phyloP scores from a whole-genome alignment of 768 basidiomycete genomes.

The Russula emetica region DNA sequence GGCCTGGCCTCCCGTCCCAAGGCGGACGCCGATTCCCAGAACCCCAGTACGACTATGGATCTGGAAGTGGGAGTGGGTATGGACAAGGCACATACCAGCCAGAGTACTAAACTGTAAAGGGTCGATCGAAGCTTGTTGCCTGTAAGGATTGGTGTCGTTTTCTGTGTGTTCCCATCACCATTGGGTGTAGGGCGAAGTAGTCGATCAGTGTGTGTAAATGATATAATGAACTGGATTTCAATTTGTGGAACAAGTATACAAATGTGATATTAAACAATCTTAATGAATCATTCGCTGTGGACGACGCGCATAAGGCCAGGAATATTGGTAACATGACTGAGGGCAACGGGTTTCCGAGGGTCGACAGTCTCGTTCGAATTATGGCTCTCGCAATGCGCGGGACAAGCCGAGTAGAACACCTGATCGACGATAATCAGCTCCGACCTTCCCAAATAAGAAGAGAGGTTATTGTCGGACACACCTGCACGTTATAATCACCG shows the following conservation, averaged over 20 bases:
- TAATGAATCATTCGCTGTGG: constrained; percentile 33
- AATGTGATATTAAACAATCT: neutral
- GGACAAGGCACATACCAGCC: constrained; percentile 16
- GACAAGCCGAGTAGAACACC: constrained; percentile 61
- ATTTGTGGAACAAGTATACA: neutral
- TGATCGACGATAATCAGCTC: constrained; percentile 30
- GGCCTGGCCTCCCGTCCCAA: constrained; percentile 3
- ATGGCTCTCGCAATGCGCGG: constrained; percentile 44
- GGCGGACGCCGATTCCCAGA: constrained; percentile 22
- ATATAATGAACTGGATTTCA: neutral
- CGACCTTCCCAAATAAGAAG: neutral
- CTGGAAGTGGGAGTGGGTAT: constrained; percentile 4
- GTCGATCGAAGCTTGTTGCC: neutral
- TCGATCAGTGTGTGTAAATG: neutral
- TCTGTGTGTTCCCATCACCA: neutral
- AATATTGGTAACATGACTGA: constrained; percentile 56
- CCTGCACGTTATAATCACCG: constrained; percentile 57
- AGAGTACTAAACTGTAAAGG: constrained; percentile 14
- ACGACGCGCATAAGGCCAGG: constrained; percentile 76
- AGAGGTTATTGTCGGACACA: constrained; percentile 33
- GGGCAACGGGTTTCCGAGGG: constrained; percentile 56
- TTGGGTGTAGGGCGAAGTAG: neutral
- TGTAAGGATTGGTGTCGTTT: neutral
- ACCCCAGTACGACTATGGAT: constrained; percentile 22
- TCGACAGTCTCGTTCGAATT: constrained; percentile 37